Evolutionary conservation across 139 green algal species (phyloP).

Genomic region (Monoraphidium neglectum): DNA sequence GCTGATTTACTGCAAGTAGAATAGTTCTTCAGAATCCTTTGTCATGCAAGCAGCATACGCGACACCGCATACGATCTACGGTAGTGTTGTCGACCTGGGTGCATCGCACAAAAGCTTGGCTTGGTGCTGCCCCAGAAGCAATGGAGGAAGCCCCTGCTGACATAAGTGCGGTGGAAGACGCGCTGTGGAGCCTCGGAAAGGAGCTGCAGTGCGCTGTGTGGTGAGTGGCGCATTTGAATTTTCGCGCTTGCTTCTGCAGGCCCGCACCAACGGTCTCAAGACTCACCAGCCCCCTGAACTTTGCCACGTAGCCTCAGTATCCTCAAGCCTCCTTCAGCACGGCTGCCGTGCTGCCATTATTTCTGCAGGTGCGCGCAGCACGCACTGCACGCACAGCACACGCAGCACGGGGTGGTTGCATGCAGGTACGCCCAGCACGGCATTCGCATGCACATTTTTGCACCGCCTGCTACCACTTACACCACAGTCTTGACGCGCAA

Average conservation of each 20-base stretch:
- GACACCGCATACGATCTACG: too few species aligned
- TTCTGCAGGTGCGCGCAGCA: constrained; percentile 47
- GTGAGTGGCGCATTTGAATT: constrained; percentile 12
- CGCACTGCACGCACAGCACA: not conserved
- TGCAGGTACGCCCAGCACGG: not conserved
- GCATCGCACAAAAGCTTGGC: too few species aligned
- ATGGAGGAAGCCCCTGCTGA: not conserved
- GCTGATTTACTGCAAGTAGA: too few species aligned
- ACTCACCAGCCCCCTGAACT: not conserved
- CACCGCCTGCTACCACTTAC: not conserved
- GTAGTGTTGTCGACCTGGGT: too few species aligned
- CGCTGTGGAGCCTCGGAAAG: constrained; percentile 28
- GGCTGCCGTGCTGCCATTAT: constrained; percentile 53
- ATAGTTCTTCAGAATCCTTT: too few species aligned
- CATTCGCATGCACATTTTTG: not conserved
- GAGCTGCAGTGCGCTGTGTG: constrained; percentile 35
- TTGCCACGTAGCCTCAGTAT: constrained; percentile 38
- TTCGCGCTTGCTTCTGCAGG: too few species aligned
- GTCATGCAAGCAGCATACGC: too few species aligned
- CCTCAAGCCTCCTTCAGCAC: constrained; percentile 35
- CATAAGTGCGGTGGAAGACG: constrained; percentile 7
- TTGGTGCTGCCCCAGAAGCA: too few species aligned
- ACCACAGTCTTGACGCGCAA: not conserved
- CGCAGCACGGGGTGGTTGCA: too few species aligned
- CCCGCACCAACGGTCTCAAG: not conserved